Base-by-base conservation (phyloP, 345 rosid species). In the Hibiscus trionum region DNA sequence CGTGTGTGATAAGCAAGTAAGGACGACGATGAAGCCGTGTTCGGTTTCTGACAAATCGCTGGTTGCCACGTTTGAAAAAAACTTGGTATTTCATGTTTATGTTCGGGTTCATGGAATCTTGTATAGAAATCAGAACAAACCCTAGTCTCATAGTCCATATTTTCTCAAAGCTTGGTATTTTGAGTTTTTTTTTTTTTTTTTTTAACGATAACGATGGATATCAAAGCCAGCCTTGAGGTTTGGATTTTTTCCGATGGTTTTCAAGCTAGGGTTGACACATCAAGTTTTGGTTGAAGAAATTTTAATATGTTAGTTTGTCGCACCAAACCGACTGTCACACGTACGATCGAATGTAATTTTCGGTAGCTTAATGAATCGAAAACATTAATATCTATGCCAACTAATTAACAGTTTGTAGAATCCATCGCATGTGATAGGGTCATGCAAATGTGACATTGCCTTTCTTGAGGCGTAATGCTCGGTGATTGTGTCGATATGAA, bases 391-490 rank as follows among this genome's bases (percentile, higher is more conserved):
- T 39, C 21, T 70, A 21, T 58, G 73, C 65, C 42, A 58, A 71
- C 39, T 71, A 39, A 39, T 39, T 39, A 71, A 71, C 37, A 1
- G 17, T 11, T 57, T 39, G 47, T 21, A 42, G 66, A 37, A 44
- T 42, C 73, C 47, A 24, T 42, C 42, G 42, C 56, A 59, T 59
- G 66, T 39, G 55, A 42, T 10, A 70, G 14, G 55, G 55, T 71
- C 74, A 71, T 58, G 74, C 66, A 57, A 71, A 58, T 59, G 56
- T 55, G 37, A 42, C 63, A 27, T 59, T 71, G 66, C 27, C 66
- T 57, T 37, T 71, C 66, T 71, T 71, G 33, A 44, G 57, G 74
- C 74, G 66, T 24, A 59, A 71, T 59, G 56, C 57, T 59, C 15
- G 74, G 66, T 58, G 50, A 42, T 59, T 55, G 35, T 46, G 50